Conservation (phyloP, 352 stramenopile genomes). For the Globisporangium iwayamae region DNA sequence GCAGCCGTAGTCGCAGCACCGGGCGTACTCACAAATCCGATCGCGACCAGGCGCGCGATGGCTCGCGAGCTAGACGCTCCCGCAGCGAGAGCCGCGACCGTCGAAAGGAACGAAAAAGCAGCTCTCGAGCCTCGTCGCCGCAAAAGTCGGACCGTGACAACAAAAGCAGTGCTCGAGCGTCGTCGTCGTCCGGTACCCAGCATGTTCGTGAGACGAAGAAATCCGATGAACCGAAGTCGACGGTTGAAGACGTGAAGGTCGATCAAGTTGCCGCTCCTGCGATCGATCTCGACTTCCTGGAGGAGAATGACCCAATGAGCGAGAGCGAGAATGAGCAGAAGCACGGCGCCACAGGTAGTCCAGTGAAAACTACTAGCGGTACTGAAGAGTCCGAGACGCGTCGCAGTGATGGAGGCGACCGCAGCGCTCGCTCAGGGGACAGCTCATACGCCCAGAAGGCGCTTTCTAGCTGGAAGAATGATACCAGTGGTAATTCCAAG, state of each 20-base stretch:
- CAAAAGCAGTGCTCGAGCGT: not conserved
- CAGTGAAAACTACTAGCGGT: not conserved
- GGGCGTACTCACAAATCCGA: constrained; percentile 39
- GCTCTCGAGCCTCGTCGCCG: constrained; percentile 13
- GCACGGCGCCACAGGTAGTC: not conserved
- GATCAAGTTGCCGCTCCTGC: constrained; percentile 75
- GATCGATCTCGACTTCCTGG: constrained; percentile 83
- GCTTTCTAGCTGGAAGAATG: constrained; percentile 4
- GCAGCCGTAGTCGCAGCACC: constrained; percentile 52
- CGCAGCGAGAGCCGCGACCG: constrained; percentile 44
- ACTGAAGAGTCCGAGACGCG: not conserved
- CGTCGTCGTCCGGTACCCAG: not conserved
- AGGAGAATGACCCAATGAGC: constrained; percentile 43
- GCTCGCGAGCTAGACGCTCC: constrained; percentile 34
- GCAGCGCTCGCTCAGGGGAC: not conserved
- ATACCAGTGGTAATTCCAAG: constrained; percentile 6
- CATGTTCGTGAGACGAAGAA: constrained; percentile 18
- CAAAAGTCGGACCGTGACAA: constrained; percentile 9
- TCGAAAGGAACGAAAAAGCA: constrained; percentile 10
- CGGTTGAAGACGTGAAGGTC: constrained; percentile 68
- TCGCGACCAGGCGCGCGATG: constrained; percentile 29
- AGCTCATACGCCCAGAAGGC: constrained; percentile 7
- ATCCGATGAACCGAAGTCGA: constrained; percentile 21
- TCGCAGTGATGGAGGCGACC: constrained; percentile 1
- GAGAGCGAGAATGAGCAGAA: constrained; percentile 37